Conservation (phyloP, 2,329 filamentous ascomycete species). For the Botrytis paeoniae region DNA sequence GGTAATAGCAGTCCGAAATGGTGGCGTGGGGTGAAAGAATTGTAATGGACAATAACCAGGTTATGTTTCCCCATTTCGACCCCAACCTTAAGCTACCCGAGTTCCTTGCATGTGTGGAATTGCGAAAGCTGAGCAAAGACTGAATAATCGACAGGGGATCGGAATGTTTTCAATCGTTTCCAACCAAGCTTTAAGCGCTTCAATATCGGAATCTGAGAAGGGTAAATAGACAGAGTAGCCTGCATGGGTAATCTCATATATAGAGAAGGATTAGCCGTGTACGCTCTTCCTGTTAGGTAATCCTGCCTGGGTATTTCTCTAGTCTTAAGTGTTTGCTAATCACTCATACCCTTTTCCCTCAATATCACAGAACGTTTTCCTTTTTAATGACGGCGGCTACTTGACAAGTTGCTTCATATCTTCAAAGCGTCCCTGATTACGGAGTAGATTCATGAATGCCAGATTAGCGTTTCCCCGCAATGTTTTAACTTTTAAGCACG, state of each 20-base stretch:
- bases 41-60: neutral
- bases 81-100: neutral
- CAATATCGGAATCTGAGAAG: neutral
- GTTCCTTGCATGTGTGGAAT: neutral
- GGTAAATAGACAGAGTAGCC: neutral
- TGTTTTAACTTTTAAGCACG: neutral
- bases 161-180: neutral
- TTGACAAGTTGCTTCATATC: neutral
- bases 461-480: neutral
- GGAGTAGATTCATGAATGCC: neutral
- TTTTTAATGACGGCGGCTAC: neutral
- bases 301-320: neutral
- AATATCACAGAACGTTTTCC: neutral
- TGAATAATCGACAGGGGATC: neutral
- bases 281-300: neutral
- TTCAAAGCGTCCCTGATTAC: no score
- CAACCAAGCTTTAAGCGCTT: conserved; percentile 4
- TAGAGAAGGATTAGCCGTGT: neutral
- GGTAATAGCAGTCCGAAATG: neutral
- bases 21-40: neutral
- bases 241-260: neutral
- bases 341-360: neutral
- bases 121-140: neutral
- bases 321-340: neutral
- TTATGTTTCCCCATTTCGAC: neutral